A percentile compares a stretch with the other conserved stretches of the same genome.
These are phyloP conservation scores for Populus trichocarpa DNA, from an alignment of 441 rosid genomes.

Conservation along the genomic window DNA sequence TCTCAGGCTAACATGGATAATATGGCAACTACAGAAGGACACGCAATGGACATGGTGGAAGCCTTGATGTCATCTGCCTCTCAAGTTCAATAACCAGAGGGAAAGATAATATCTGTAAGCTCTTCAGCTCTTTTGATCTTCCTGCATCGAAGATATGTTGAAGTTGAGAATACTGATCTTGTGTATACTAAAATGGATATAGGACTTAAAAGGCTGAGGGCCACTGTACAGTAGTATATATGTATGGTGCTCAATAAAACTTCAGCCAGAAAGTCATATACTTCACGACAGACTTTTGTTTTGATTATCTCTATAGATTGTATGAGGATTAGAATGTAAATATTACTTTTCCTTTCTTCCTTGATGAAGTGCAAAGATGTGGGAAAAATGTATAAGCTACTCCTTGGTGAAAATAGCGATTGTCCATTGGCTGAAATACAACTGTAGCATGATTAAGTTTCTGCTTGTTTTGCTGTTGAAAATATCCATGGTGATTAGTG, in stretches of 20 bases:
- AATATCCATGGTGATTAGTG: too few species aligned
- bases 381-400: too few species aligned
- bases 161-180: not conserved
- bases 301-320: not conserved
- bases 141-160: not conserved
- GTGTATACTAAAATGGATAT: not conserved
- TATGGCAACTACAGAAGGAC: slow-evolving; percentile 17
- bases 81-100: slow-evolving; percentile 14
- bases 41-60: slow-evolving; percentile 13
- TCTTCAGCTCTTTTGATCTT: not conserved
- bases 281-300: not conserved
- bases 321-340: too few species aligned
- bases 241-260: too few species aligned
- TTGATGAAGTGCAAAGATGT: too few species aligned
- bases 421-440: too few species aligned
- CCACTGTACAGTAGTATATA: not conserved
- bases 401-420: too few species aligned
- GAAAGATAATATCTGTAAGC: slow-evolving; percentile 15
- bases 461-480: too few species aligned
- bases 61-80: slow-evolving; percentile 26
- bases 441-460: too few species aligned
- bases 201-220: not conserved
- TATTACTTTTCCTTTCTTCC: too few species aligned
- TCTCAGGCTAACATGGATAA: slow-evolving; percentile 24
- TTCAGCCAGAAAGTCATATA: not conserved